Evolutionary conservation across 345 rosid genomes (phyloP).

Genomic region (Carallia pectinifolia): DNA sequence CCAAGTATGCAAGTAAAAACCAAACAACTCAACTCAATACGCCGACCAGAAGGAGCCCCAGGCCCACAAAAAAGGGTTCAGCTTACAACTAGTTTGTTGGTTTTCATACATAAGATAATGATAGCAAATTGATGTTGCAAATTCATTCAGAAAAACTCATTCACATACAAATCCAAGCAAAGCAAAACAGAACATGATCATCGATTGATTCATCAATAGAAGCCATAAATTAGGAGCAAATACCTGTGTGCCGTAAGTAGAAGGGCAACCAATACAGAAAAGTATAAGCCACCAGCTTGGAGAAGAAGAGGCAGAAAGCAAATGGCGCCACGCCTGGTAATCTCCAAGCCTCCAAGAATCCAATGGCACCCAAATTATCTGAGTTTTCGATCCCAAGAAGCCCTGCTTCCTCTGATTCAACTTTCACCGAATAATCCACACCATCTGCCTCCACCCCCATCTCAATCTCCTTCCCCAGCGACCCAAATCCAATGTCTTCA

Average conservation of each 20-base stretch:
- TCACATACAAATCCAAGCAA: neutral
- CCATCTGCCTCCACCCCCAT: constrained; percentile 38
- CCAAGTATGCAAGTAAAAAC: too few species aligned
- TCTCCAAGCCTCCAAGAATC: constrained; percentile 86
- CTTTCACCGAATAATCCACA: constrained; percentile 39
- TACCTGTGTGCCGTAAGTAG: constrained; percentile 88
- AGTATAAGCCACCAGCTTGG: constrained; percentile 92
- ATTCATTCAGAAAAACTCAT: too few species aligned
- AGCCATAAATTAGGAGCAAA: neutral
- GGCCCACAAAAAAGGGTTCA: too few species aligned
- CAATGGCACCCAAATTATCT: constrained; percentile 55
- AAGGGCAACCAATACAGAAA: constrained; percentile 92
- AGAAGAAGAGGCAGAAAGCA: constrained; percentile 85
- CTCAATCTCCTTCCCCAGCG: constrained; percentile 48
- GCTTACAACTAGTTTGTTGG: too few species aligned
- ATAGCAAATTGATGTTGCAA: too few species aligned
- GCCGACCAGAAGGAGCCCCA: too few species aligned
- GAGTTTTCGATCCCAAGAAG: constrained; percentile 30
- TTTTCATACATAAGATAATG: too few species aligned
- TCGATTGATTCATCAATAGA: too few species aligned
- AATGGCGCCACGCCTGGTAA: constrained; percentile 85
- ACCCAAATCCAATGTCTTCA: constrained; percentile 61
- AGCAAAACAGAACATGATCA: neutral
- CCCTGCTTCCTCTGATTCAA: constrained; percentile 56
- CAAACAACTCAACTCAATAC: too few species aligned